phyloP scores from a whole-genome alignment of 2,329 filamentous ascomycete genomes.

The Periconia sp. region DNA sequence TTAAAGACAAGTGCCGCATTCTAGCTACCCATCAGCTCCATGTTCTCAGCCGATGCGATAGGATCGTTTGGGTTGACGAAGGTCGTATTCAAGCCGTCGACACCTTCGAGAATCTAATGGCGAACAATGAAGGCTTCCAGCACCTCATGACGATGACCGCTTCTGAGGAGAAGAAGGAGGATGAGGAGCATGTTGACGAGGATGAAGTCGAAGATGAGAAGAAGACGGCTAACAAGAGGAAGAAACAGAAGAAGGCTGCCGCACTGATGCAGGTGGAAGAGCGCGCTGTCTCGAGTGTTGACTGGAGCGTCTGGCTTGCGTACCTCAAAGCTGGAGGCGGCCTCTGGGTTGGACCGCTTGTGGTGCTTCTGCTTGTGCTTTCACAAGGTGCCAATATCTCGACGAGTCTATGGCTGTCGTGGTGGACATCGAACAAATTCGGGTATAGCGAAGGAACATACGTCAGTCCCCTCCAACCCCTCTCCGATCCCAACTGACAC shows the following conservation, averaged over 20 bases:
- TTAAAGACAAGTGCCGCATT: constrained; percentile 88
- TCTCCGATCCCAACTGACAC: constrained; percentile 30
- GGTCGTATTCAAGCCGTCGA: constrained; percentile 85
- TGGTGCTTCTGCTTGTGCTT: constrained; percentile 70
- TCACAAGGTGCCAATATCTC: constrained; percentile 85
- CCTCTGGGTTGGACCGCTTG: constrained; percentile 68
- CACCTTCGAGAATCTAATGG: constrained; percentile 88
- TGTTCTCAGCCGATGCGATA: constrained; percentile 87
- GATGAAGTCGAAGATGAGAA: constrained; percentile 65
- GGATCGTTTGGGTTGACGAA: constrained; percentile 91
- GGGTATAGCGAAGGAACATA: constrained; percentile 71
- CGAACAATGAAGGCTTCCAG: constrained; percentile 76
- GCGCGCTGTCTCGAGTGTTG: constrained; percentile 75
- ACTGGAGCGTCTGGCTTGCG: constrained; percentile 78
- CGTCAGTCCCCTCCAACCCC: constrained; percentile 59
- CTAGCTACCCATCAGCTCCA: constrained; percentile 95
- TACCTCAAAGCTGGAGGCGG: constrained; percentile 80
- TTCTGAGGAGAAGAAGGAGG: constrained; percentile 60
- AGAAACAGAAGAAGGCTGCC: constrained; percentile 52
- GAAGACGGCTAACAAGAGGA: constrained; percentile 57
- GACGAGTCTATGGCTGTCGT: constrained; percentile 91
- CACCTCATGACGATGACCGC: constrained; percentile 81
- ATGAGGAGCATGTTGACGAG: constrained; percentile 58
- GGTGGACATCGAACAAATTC: constrained; percentile 86
- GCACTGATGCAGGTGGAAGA: constrained; percentile 77